Conservation (phyloP, 257 asterid genomes). For the Solanum dulcamara region DNA sequence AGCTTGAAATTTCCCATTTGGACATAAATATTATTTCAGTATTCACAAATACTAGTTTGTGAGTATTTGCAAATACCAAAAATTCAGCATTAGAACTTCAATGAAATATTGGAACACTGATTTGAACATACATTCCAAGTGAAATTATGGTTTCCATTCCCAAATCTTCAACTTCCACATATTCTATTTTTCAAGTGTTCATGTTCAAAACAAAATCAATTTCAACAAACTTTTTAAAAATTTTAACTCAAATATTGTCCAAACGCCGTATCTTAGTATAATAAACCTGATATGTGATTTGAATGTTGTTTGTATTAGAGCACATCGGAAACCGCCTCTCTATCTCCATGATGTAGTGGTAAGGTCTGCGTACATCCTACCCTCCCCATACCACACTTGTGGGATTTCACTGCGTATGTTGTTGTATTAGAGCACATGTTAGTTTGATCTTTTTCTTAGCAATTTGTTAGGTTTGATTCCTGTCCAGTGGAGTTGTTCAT, state of each 20-base stretch:
- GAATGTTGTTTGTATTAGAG: neutral
- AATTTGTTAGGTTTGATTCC: neutral
- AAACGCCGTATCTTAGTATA: neutral
- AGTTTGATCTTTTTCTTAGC: neutral
- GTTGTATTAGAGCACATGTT: neutral
- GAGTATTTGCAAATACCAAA: neutral
- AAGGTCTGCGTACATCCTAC: too few species aligned
- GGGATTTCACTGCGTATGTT: too few species aligned
- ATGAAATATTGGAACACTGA: neutral
- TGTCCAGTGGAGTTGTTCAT: neutral
- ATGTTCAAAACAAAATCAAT: neutral
- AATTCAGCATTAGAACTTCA: neutral
- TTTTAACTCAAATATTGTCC: neutral
- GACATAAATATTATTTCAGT: neutral
- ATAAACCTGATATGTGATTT: neutral
- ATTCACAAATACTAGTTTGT: neutral
- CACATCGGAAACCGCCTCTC: too few species aligned
- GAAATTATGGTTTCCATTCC: neutral
- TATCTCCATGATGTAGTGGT: too few species aligned
- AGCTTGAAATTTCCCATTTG: neutral
- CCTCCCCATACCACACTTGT: too few species aligned
- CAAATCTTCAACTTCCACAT: neutral
- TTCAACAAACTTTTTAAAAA: neutral
- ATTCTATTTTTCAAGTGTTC: neutral
- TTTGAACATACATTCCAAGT: neutral